Base-by-base conservation (phyloP, 169 alveolate species). In the Babesia bigemina region DNA sequence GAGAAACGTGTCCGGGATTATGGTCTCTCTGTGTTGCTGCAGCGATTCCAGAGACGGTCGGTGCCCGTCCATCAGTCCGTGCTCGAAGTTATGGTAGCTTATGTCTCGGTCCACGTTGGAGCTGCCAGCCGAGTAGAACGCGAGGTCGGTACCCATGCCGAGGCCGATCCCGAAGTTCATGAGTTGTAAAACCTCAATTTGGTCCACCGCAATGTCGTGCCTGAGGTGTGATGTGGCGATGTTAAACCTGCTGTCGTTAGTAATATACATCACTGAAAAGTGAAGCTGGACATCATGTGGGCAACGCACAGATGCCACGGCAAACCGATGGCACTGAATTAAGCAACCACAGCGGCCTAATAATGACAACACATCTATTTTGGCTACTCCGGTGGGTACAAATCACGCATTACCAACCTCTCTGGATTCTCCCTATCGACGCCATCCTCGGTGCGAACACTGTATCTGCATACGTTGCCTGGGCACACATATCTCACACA, bases 101-200 rank as follows among this genome's bases (percentile, higher is more conserved):
- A 67, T 67, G 11, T 65, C 76, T 19, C 33, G n/a, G 7, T 53
- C 76, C 26, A 4, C 16, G 52, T 22, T 55, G 26, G 65, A 2
- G 36, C 19, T 22, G 48, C 66, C 44, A 12, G 70, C 50, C 33
- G 67, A 59, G 36, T 67, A 63, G 66, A 78, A 55, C 33, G 71
- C 71, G n/a, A 72, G 28, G 47, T 73, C 75, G n/a, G 79, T 73
- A 22, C 86, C 76, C 52, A 73, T 22, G 14, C 84, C 84, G 66
- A 75, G 24, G 17, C 84, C 84, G 21, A 81, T 60, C 9, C 88
- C 88, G 47, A 81, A 49, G 47, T 81, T 81, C 88, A 81, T 81
- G 36, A 73, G 44, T 45, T 73, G 79, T 12, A 81, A 71, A 45
- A 81, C 65, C 58, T 81, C 88, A n/a, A 81, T 14, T 45, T 76